Conservation (phyloP, 2,329 filamentous ascomycete genomes). For the Chrysoporthe austroafricana region DNA sequence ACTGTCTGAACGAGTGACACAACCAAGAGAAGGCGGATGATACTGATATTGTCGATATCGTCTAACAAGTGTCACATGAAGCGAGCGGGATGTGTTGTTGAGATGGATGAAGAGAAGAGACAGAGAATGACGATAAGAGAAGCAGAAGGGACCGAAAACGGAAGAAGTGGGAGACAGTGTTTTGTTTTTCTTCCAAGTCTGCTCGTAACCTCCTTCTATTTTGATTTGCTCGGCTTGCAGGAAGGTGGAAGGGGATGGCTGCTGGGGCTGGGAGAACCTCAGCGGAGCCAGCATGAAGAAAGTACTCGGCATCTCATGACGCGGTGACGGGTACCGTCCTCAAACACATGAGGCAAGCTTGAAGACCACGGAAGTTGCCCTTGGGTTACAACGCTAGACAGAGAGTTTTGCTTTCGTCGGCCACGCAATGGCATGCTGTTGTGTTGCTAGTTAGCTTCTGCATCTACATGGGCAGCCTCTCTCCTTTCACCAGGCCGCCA, state of each 20-base stretch:
- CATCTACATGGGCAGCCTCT: background rate
- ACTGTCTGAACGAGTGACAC: constrained; percentile 10
- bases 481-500: background rate
- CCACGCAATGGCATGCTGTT: too few relatives aligned
- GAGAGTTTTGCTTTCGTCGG: too few relatives aligned
- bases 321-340: background rate
- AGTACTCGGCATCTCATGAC: background rate
- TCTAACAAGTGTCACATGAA: constrained; percentile 17
- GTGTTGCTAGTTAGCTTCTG: background rate
- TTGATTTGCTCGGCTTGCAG: background rate
- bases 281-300: background rate
- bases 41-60: constrained; percentile 14
- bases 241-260: background rate
- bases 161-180: background rate
- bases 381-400: background rate
- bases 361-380: background rate
- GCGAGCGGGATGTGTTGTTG: constrained; percentile 11
- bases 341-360: background rate
- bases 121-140: constrained; percentile 2
- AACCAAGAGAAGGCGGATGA: constrained; percentile 12
- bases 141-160: background rate
- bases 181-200: background rate
- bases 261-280: too few relatives aligned
- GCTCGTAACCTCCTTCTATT: constrained; percentile 10
- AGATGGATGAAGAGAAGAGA: constrained; percentile 7